These are phyloP conservation scores for Paecilomyces sp. DNA, from an alignment of 2,329 filamentous ascomycete species.

Conservation along the genomic window DNA sequence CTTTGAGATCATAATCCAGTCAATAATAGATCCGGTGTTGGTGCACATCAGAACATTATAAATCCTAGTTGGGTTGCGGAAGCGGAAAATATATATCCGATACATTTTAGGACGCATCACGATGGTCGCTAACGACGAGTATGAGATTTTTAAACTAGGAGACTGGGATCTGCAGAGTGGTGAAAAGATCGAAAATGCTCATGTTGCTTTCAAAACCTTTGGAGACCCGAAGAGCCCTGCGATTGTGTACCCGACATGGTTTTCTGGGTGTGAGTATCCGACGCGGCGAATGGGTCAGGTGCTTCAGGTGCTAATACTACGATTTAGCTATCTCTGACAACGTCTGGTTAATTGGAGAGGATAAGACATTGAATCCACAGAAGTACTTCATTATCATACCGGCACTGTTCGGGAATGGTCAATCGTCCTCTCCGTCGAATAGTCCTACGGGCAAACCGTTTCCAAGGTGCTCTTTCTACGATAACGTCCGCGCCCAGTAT, in stretches of 20 bases:
- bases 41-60: background rate
- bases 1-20: background rate
- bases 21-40: background rate
- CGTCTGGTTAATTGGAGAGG: conserved; percentile 63
- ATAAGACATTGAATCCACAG: conserved; percentile 57
- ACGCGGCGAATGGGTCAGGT: background rate
- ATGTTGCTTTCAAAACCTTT: conserved; percentile 71
- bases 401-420: conserved; percentile 62
- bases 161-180: conserved; percentile 62
- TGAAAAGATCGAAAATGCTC: conserved; percentile 54
- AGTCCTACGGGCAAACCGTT: conserved; percentile 49
- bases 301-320: conserved; percentile 5
- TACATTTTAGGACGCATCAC: background rate
- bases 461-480: conserved; percentile 57
- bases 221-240: conserved; percentile 56
- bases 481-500: conserved; percentile 63
- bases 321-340: conserved; percentile 57
- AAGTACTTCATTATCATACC: conserved; percentile 63
- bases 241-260: conserved; percentile 74
- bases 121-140: conserved; percentile 21
- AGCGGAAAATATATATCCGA: background rate
- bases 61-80: background rate
- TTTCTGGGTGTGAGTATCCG: conserved; percentile 48
- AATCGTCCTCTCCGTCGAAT: conserved; percentile 63
- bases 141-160: conserved; percentile 52